A percentile compares a stretch with the other conserved stretches of the same genome.
phyloP scores from a whole-genome alignment of 164 flowering plant genomes.

The Stephania japonica region DNA sequence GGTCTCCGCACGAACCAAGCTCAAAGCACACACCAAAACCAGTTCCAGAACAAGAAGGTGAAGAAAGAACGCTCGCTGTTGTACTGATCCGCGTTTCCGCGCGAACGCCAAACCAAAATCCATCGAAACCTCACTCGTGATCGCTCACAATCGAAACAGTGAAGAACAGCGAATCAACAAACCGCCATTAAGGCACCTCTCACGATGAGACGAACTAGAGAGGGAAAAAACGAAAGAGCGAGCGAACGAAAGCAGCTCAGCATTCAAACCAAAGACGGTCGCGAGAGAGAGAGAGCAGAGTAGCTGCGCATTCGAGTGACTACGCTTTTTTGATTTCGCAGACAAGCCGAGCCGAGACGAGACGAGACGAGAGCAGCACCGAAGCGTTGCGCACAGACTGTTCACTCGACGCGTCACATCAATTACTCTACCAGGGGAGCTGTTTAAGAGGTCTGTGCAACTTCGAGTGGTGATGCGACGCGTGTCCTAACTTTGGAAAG shows the following conservation, averaged over 20 bases:
- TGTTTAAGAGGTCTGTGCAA: neutral
- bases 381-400: too few relatives aligned
- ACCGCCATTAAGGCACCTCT: too few relatives aligned
- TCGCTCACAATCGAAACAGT: too few relatives aligned
- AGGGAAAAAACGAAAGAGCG: too few relatives aligned
- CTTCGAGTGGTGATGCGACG: neutral
- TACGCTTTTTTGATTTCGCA: too few relatives aligned
- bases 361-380: too few relatives aligned
- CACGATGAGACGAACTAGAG: too few relatives aligned
- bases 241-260: too few relatives aligned
- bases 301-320: too few relatives aligned
- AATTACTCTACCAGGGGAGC: neutral
- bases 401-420: neutral
- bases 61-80: neutral
- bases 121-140: neutral
- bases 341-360: too few relatives aligned
- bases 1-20: conserved; percentile 1
- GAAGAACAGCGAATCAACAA: neutral
- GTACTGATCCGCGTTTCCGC: neutral
- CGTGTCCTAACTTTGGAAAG: neutral
- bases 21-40: neutral
- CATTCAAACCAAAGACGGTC: too few relatives aligned
- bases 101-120: neutral
- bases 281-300: too few relatives aligned
- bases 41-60: neutral